Percentiles rank a stretch among this genome's conserved stretches.
These are phyloP conservation scores for Rutstroemia sp. DNA, from an alignment of 2,329 filamentous ascomycete genomes.

Conservation along the genomic window DNA sequence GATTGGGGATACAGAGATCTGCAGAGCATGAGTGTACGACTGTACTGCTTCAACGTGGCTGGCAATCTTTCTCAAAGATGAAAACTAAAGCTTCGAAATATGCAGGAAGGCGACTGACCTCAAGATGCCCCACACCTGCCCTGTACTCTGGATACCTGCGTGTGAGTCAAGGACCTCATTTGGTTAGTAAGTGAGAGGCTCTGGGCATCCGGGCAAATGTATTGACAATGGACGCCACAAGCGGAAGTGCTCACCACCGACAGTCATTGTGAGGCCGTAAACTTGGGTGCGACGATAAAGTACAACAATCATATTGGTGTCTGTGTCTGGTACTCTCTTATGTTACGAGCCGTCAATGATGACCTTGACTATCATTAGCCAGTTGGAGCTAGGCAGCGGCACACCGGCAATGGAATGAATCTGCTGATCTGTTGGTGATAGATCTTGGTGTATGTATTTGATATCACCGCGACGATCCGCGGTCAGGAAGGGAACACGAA, in stretches of 20 bases:
- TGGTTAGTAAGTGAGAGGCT: too few relatives aligned
- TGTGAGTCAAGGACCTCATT: not conserved
- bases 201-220: too few relatives aligned
- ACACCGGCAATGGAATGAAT: slow-evolving; percentile 9
- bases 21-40: slow-evolving; percentile 1
- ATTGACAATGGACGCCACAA: not conserved
- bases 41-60: slow-evolving; percentile 8
- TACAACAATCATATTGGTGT: slow-evolving; percentile 6
- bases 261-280: slow-evolving; percentile 5
- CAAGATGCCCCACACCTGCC: not conserved
- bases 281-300: slow-evolving; percentile 3
- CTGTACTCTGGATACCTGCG: not conserved
- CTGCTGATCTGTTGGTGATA: slow-evolving; percentile 17
- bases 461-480: slow-evolving; percentile 1
- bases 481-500: not conserved
- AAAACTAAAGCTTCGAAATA: slow-evolving; percentile 8
- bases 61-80: slow-evolving; percentile 3
- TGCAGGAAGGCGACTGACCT: slow-evolving; percentile 15
- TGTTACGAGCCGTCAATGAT: slow-evolving; percentile 22
- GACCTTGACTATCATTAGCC: slow-evolving; percentile 21
- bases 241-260: slow-evolving; percentile 5
- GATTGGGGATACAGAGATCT: slow-evolving; percentile 12
- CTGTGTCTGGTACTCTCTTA: slow-evolving; percentile 12
- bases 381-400: slow-evolving; percentile 9
- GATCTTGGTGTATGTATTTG: slow-evolving; percentile 9